Evolutionary conservation across 768 basidiomycete species (phyloP).

Genomic region (Xerocomus spinulosus): DNA sequence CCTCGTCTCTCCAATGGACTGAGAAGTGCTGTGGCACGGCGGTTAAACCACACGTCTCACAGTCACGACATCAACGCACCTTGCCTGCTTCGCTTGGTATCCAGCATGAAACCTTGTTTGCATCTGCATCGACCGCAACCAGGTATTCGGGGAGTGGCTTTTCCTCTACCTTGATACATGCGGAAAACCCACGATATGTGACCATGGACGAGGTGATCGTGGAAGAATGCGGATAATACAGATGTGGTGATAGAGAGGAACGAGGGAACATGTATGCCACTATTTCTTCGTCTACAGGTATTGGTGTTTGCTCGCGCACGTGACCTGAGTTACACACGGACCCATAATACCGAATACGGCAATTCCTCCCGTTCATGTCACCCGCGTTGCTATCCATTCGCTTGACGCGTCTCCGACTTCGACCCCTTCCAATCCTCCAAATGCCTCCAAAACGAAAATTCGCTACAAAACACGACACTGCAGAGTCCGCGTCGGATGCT

Average conservation of each 20-base stretch:
- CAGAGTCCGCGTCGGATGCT: slow-evolving; percentile 26
- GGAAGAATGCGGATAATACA: too few relatives aligned
- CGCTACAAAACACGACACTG: slow-evolving; percentile 33
- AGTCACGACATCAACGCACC: slow-evolving; percentile 28
- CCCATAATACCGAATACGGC: slow-evolving; percentile 5
- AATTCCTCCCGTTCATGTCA: neutral
- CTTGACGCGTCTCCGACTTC: neutral
- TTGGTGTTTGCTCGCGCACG: slow-evolving; percentile 1
- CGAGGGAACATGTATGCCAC: too few relatives aligned
- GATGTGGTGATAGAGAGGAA: neutral
- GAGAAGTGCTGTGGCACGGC: slow-evolving; percentile 44
- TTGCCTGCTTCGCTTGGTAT: slow-evolving; percentile 58
- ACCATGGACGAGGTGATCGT: too few relatives aligned
- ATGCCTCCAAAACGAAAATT: slow-evolving; percentile 33
- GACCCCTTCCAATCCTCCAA: neutral
- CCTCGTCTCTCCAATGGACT: slow-evolving; percentile 63
- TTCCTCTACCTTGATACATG: slow-evolving; percentile 54
- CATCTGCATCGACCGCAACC: slow-evolving; percentile 41
- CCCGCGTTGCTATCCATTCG: neutral
- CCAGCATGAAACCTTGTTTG: slow-evolving; percentile 53
- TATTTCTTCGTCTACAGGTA: too few relatives aligned
- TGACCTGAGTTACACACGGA: slow-evolving; percentile 12
- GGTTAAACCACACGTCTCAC: slow-evolving; percentile 1
- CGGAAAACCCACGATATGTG: slow-evolving; percentile 58
- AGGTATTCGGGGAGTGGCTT: slow-evolving; percentile 51